A percentile compares a stretch with the other conserved stretches of the same genome.
Conservation (phyloP, 2,329 filamentous ascomycete genomes). For the Stagonosporopsis cucurbitacearum region DNA sequence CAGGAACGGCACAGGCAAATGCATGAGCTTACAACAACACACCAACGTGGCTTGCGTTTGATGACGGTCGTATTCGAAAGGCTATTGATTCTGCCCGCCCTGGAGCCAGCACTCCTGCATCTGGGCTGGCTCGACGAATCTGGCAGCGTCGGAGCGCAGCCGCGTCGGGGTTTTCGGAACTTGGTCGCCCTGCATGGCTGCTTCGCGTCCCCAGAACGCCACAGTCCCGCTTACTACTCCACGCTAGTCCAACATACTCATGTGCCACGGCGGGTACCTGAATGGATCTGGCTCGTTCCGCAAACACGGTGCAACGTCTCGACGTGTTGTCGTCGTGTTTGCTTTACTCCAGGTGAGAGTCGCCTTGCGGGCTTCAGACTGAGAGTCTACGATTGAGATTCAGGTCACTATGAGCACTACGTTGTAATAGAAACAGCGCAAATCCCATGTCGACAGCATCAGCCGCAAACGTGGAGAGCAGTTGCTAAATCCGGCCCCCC, state of each 20-base stretch:
- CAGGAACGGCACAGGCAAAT: not conserved
- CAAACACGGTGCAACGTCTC: not conserved
- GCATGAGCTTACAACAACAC: conserved; percentile 3
- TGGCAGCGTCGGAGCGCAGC: conserved; percentile 5
- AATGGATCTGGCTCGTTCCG: conserved; percentile 2
- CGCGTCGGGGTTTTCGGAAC: conserved; percentile 4
- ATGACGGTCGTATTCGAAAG: conserved; percentile 11
- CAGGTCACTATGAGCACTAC: not conserved
- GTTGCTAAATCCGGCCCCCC: conserved; percentile 1
- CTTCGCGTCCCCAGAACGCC: conserved; percentile 15
- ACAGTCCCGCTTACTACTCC: conserved; percentile 5
- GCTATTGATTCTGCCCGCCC: conserved; percentile 17
- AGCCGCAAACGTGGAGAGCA: not conserved
- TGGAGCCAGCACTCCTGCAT: conserved; percentile 7
- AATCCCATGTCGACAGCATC: not conserved
- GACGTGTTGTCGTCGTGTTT: not conserved
- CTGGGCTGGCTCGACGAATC: conserved; percentile 8
- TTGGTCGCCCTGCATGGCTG: conserved; percentile 5
- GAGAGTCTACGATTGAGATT: not conserved
- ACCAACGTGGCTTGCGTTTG: conserved; percentile 9
- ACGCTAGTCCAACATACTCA: conserved; percentile 6
- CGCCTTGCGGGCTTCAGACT: not conserved
- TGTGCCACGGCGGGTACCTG: conserved; percentile 10
- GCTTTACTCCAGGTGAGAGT: not conserved
- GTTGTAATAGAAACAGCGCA: too few species aligned